phyloP scores from a whole-genome alignment of 345 rosid species.

The Populus davidiana region DNA sequence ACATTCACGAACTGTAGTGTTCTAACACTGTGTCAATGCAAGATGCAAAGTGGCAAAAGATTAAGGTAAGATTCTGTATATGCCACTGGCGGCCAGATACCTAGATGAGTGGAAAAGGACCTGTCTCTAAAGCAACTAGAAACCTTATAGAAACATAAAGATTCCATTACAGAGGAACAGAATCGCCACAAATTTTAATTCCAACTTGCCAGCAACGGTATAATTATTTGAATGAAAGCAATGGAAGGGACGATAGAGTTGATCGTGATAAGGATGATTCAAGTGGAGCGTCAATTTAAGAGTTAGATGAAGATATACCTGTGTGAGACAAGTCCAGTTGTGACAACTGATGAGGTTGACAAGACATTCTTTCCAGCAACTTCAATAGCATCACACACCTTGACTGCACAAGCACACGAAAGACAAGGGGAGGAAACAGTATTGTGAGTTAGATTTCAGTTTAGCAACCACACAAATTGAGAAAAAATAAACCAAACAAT shows the following conservation, averaged over 20 bases:
- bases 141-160: neutral
- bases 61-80: neutral
- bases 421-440: neutral
- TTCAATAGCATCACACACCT: conserved; percentile 87
- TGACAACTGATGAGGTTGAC: conserved; percentile 81
- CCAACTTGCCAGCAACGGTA: conserved; percentile 9
- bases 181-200: conserved; percentile 1
- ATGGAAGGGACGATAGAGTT: neutral
- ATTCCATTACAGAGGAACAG: neutral
- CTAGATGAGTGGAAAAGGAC: neutral
- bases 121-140: neutral
- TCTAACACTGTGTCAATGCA: no score
- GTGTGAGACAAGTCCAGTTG: conserved; percentile 77
- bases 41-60: no score
- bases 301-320: conserved; percentile 36
- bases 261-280: neutral
- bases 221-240: neutral
- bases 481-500: neutral
- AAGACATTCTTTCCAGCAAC: conserved; percentile 87
- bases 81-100: neutral
- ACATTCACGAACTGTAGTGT: no score
- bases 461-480: neutral
- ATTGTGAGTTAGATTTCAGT: neutral
- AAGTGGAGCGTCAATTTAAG: neutral
- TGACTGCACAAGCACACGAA: conserved; percentile 26